Conservation (phyloP, 31 red algal genomes). For the Bonnemaisonia californica region DNA sequence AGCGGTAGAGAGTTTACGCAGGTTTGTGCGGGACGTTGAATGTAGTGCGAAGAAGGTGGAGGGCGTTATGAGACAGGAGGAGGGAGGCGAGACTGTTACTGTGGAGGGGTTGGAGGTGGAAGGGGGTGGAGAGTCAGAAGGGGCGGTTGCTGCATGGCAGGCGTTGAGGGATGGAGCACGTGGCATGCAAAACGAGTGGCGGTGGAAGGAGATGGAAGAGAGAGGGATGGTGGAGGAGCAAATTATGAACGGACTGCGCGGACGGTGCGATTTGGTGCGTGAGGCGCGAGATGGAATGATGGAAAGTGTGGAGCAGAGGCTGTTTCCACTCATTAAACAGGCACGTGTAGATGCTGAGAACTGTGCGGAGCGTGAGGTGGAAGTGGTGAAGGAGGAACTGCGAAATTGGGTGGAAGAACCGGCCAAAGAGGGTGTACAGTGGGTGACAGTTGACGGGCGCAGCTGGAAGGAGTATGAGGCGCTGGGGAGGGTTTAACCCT, state of each 20-base stretch:
- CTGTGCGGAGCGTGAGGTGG: neutral
- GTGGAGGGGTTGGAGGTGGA: neutral
- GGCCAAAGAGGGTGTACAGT: neutral
- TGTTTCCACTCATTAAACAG: neutral
- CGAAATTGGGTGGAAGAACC: conserved; percentile 17
- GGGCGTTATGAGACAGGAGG: neutral
- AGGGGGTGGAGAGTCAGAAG: neutral
- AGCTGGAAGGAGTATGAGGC: neutral
- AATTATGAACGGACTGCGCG: neutral
- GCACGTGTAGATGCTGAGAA: neutral
- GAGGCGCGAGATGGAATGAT: conserved; percentile 9
- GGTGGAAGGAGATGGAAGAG: neutral
- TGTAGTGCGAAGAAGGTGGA: neutral
- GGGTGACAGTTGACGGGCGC: neutral
- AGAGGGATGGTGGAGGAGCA: neutral
- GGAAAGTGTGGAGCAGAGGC: neutral
- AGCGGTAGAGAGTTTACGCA: neutral
- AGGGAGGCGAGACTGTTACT: neutral
- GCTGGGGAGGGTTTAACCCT: neutral
- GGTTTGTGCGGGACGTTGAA: neutral
- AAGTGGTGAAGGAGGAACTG: conserved; percentile 13
- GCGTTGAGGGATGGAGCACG: neutral
- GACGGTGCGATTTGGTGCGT: neutral
- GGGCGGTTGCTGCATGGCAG: neutral
- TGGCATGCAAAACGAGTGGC: neutral